These are phyloP conservation scores for Eimeria tenella DNA, from an alignment of 169 alveolate species.

Conservation along the genomic window DNA sequence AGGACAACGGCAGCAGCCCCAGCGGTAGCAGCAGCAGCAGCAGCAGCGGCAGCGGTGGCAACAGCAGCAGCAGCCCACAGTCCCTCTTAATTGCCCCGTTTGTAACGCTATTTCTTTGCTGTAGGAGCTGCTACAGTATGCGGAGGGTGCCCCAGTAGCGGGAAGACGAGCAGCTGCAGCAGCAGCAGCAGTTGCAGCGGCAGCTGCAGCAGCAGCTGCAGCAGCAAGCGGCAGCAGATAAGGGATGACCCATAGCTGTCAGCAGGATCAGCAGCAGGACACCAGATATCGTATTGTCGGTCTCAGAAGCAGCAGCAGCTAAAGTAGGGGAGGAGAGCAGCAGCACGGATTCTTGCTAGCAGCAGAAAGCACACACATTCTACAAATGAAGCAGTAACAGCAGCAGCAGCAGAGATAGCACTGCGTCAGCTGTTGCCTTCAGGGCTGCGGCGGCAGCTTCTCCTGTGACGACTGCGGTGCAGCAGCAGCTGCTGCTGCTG, in stretches of 20 bases:
- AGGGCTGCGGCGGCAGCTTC: not conserved
- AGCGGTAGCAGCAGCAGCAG: not conserved
- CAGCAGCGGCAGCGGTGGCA: conserved; percentile 1
- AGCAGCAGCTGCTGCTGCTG: conserved; percentile 13
- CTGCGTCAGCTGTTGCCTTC: not conserved
- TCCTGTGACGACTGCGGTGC: not conserved
- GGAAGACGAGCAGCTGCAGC: too few relatives aligned
- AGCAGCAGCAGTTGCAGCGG: too few relatives aligned
- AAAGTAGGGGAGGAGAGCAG: not conserved
- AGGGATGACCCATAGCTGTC: too few relatives aligned
- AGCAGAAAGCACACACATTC: not conserved
- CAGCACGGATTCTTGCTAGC: not conserved
- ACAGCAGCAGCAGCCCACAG: not conserved
- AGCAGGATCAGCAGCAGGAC: too few relatives aligned
- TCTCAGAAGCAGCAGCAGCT: not conserved
- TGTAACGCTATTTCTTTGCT: too few relatives aligned
- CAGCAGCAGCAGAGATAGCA: conserved; percentile 11
- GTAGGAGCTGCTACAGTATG: too few relatives aligned
- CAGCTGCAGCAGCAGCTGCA: too few relatives aligned
- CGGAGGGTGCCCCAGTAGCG: too few relatives aligned
- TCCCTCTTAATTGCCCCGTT: too few relatives aligned
- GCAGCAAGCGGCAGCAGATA: too few relatives aligned
- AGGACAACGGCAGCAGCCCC: not conserved
- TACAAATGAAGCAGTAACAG: not conserved
- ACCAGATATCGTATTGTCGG: too few relatives aligned